phyloP scores from a whole-genome alignment of 2,329 filamentous ascomycete species.

The Fonsecaea erecta region DNA sequence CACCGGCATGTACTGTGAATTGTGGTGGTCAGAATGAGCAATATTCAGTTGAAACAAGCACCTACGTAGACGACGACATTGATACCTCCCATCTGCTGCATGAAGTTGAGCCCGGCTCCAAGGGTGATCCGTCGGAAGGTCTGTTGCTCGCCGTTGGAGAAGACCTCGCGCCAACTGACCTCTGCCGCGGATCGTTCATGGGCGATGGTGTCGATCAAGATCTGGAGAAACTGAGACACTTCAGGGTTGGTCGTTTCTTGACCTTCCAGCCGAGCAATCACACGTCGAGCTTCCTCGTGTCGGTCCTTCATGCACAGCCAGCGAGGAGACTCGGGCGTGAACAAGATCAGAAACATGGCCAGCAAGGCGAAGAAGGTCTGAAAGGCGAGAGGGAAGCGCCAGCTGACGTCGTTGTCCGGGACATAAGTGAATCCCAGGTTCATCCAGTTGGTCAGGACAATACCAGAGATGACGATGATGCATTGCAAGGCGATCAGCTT shows the following conservation, averaged over 20 bases:
- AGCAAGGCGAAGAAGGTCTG: slow-evolving; percentile 57
- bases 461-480: slow-evolving; percentile 26
- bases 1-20: slow-evolving; percentile 17
- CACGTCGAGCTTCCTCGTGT: slow-evolving; percentile 2
- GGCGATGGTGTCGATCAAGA: background rate
- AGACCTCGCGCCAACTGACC: slow-evolving; percentile 10
- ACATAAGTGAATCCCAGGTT: slow-evolving; percentile 35
- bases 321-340: slow-evolving; percentile 49
- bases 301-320: slow-evolving; percentile 41
- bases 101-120: slow-evolving; percentile 48
- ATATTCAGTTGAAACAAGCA: too few relatives aligned
- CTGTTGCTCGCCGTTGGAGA: slow-evolving; percentile 45
- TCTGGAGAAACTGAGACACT: slow-evolving; percentile 5
- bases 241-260: background rate
- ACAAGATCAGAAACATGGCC: slow-evolving; percentile 45
- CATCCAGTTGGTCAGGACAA: slow-evolving; percentile 27
- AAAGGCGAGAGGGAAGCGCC: slow-evolving; percentile 63
- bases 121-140: slow-evolving; percentile 49
- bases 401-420: slow-evolving; percentile 50
- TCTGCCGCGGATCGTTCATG: slow-evolving; percentile 1
- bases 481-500: slow-evolving; percentile 42
- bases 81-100: slow-evolving; percentile 57
- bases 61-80: slow-evolving; percentile 50
- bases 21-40: too few relatives aligned
- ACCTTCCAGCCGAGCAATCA: background rate